Base-by-base conservation (phyloP, 768 basidiomycete species). In the Lepiota brunneoincarnata region DNA sequence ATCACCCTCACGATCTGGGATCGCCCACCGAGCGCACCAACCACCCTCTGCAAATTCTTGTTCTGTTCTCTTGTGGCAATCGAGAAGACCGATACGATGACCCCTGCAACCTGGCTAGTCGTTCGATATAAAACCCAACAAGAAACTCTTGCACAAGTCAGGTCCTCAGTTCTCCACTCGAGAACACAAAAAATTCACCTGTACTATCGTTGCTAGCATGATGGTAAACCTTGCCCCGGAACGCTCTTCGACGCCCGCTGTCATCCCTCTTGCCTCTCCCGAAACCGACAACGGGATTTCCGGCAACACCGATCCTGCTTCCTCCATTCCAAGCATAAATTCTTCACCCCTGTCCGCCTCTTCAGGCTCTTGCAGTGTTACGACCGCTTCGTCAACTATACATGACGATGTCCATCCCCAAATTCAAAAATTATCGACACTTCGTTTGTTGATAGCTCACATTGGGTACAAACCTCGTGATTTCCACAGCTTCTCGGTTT, bases 361-460 rank as follows among this genome's bases (percentile, higher is more conserved):
- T 21, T 66, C n/a, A n/a, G n/a, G n/a, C n/a, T n/a, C 67, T 23
- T 54, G 61, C 21, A 69, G 67, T 52, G 55, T 68, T 41, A 54
- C 60, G 10, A 68, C 72, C 37, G 52, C 63, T 14, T 67, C 74
- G 31, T 69, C 69, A 21, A 56, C 64, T 1, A 68, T 64, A 20
- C 55, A 71, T 31, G 67, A 69, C 45, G 61, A 61, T 18, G 55
- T 57, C 55, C 59, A 57, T 17, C 58, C 36, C 23, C 57, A 11
- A 51, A 48, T 55, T 57, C 61, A 52, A 51, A 61, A 69, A 38
- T 67, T 86, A 39, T 85, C 88, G 3, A 82, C 81, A 1, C 54
- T 74, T 21, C 80, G 79, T 24, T 77, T 88, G 50, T 72, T 87
- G 46, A 66, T 80, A 41, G 79, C 84, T 20, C 89, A 90, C 66